phyloP scores from a whole-genome alignment of 257 asterid genomes.

The Gynochthodes officinalis region DNA sequence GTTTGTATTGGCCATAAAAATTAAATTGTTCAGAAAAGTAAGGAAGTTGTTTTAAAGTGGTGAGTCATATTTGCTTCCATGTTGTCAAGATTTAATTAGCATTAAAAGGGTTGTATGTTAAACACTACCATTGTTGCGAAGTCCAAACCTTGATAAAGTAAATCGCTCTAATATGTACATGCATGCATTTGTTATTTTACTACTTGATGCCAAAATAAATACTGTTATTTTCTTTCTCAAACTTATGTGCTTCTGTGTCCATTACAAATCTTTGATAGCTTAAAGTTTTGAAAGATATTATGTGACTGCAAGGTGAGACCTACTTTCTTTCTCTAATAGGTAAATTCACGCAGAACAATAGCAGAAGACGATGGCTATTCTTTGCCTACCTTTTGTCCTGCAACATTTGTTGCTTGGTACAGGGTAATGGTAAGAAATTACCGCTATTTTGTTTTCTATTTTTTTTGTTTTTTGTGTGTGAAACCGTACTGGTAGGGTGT shows the following conservation, averaged over 20 bases:
- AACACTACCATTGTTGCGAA: neutral
- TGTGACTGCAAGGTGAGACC: neutral
- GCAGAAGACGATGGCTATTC: constrained; percentile 40
- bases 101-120: neutral
- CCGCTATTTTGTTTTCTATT: neutral
- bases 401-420: constrained; percentile 72
- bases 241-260: neutral
- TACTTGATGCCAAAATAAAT: neutral
- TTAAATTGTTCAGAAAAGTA: constrained; percentile 5
- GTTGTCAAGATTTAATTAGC: neutral
- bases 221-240: neutral
- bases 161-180: neutral
- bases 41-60: neutral
- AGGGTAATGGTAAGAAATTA: constrained; percentile 63
- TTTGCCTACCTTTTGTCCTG: constrained; percentile 63
- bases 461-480: neutral
- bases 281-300: neutral
- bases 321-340: constrained; percentile 32
- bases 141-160: neutral
- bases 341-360: constrained; percentile 36
- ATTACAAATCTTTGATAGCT: neutral
- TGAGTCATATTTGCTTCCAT: neutral
- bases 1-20: constrained; percentile 31
- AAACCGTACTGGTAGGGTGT: constrained; percentile 18
- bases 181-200: neutral